These are phyloP conservation scores for Gloeophyllum trabeum DNA, from an alignment of 768 basidiomycete species.

Conservation along the genomic window DNA sequence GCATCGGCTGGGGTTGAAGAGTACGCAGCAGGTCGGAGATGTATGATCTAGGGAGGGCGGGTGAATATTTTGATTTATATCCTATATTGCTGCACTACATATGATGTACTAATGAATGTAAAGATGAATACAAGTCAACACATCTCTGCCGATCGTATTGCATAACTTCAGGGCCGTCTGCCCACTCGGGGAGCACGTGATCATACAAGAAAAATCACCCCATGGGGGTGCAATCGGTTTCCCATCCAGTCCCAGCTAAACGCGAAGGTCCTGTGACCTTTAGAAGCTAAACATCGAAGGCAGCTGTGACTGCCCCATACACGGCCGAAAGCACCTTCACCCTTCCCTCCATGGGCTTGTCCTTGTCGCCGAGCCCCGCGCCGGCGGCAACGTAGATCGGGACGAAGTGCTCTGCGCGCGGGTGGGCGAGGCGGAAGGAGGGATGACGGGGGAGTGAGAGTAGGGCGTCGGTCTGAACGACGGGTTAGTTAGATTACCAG, in stretches of 20 bases:
- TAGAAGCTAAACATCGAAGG: conserved; percentile 57
- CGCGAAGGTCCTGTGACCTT: too few relatives aligned
- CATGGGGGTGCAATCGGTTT: too few relatives aligned
- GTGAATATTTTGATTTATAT: too few relatives aligned
- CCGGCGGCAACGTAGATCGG: conserved; percentile 72
- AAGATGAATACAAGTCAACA: too few relatives aligned
- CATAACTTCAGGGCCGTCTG: too few relatives aligned
- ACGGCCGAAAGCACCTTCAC: conserved; percentile 36
- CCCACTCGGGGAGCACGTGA: too few relatives aligned
- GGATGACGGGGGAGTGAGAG: conserved; percentile 41
- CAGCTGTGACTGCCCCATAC: conserved; percentile 54
- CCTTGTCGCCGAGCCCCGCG: conserved; percentile 30
- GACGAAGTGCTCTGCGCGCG: conserved; percentile 72
- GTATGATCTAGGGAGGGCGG: too few relatives aligned
- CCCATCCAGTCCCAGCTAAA: too few relatives aligned
- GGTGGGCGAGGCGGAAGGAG: conserved; percentile 59
- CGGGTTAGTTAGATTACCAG: not conserved
- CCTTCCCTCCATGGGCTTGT: conserved; percentile 28
- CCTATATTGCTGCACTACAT: conserved; percentile 15
- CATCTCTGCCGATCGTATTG: too few relatives aligned
- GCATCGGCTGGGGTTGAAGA: too few relatives aligned
- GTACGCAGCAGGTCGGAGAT: too few relatives aligned
- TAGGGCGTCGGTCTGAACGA: conserved; percentile 35
- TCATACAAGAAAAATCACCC: too few relatives aligned
- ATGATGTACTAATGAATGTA: conserved; percentile 5